Conservation (phyloP, 2,329 filamentous ascomycete species). For the Aspergillus fructus region DNA sequence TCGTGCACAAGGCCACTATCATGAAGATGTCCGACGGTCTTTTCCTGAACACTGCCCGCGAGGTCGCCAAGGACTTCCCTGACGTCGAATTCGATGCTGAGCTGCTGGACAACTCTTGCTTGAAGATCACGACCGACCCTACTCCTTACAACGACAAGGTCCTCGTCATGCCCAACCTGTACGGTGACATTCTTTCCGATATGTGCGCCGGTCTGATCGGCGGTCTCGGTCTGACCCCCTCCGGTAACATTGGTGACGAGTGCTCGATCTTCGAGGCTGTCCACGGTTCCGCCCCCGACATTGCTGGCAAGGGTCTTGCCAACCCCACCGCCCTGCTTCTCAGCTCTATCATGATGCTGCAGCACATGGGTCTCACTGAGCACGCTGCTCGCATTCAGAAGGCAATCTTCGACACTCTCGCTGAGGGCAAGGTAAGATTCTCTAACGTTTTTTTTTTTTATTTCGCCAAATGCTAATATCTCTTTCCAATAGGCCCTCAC, state of each 20-base stretch:
- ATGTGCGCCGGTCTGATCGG: constrained; percentile 99
- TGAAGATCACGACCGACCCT: constrained; percentile 98
- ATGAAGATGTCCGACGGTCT: constrained; percentile 99
- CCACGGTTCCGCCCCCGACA: constrained; percentile 95
- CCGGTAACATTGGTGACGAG: constrained; percentile 97
- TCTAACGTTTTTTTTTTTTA: not conserved
- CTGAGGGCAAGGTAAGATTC: constrained; percentile 78
- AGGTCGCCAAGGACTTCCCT: constrained; percentile 93
- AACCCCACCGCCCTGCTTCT: constrained; percentile 97
- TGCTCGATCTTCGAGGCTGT: constrained; percentile 99
- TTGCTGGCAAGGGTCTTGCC: constrained; percentile 90
- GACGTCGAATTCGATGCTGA: constrained; percentile 95
- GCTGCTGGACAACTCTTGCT: constrained; percentile 97
- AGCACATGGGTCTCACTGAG: constrained; percentile 89
- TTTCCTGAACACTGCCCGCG: constrained; percentile 82
- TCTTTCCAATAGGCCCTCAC: constrained; percentile 64
- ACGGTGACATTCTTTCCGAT: constrained; percentile 98
- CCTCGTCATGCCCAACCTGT: constrained; percentile 94
- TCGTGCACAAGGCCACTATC: constrained; percentile 99
- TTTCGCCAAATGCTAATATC: constrained; percentile 4
- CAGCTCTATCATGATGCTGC: constrained; percentile 98
- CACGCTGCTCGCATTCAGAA: constrained; percentile 87
- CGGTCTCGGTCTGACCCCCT: constrained; percentile 93
- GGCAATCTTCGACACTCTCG: constrained; percentile 91
- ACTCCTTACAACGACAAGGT: constrained; percentile 99